These are phyloP conservation scores for Nigrospora sphaerica DNA, from an alignment of 2,329 filamentous ascomycete species.

Conservation along the genomic window DNA sequence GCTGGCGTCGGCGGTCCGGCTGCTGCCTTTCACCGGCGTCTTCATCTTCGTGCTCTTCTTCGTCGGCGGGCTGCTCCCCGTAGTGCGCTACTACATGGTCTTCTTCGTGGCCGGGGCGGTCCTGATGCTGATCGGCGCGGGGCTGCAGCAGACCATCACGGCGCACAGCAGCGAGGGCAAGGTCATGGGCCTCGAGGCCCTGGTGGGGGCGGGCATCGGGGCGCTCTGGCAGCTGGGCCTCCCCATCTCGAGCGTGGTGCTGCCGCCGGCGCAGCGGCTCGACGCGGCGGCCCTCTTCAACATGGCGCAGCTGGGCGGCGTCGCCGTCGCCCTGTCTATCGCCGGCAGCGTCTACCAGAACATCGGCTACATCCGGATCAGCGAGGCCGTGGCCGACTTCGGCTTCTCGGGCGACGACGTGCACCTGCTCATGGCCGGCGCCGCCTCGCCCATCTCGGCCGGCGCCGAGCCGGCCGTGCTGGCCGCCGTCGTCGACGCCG, in stretches of 20 bases:
- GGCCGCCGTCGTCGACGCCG: constrained; percentile 11
- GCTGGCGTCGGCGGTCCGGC: constrained; percentile 29
- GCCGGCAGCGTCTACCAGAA: constrained; percentile 24
- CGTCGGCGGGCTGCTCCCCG: constrained; percentile 33
- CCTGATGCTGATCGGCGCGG: constrained; percentile 16
- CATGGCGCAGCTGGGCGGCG: constrained; percentile 23
- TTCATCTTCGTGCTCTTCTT: constrained; percentile 52
- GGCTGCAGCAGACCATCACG: constrained; percentile 17
- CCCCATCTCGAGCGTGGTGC: constrained; percentile 19
- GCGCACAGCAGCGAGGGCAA: constrained; percentile 13
- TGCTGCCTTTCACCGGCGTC: constrained; percentile 33
- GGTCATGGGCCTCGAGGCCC: constrained; percentile 22
- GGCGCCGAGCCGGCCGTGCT: constrained; percentile 9
- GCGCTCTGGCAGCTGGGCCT: constrained; percentile 22
- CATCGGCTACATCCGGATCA: constrained; percentile 16
- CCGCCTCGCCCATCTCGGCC: constrained; percentile 14
- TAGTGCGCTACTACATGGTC: constrained; percentile 27
- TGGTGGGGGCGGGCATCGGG: constrained; percentile 24
- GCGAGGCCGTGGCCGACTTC: constrained; percentile 8
- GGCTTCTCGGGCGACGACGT: constrained; percentile 15
- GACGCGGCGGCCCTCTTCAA: constrained; percentile 25
- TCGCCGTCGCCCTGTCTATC: constrained; percentile 17
- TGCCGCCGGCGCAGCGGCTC: constrained; percentile 15
- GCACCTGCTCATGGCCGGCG: constrained; percentile 18
- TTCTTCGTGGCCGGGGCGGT: constrained; percentile 21